Base-by-base conservation (phyloP, 352 stramenopile species). In the Pythium folliculosum region DNA sequence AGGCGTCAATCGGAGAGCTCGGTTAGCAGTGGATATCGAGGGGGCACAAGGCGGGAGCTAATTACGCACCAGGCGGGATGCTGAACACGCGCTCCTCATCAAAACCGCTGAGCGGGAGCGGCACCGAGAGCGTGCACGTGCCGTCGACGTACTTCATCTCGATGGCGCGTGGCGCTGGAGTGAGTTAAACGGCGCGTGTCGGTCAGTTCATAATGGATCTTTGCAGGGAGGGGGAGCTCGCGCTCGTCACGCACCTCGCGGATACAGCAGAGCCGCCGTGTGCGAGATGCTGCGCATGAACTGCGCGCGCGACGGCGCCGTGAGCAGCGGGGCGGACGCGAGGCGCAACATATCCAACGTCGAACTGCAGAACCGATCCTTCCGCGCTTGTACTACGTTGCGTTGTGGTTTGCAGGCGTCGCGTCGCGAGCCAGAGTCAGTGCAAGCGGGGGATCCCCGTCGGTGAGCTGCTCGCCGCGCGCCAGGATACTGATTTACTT, bases 111-210 rank as follows among this genome's bases (percentile, higher is more conserved):
- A 93, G 77, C n/a, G 85, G 85, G 30, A 94, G 65, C 10, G 86
- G 86, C 54, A 94, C 77, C 43, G 86, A 84, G 37, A 94, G 63
- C 21, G 82, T 90, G 58, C 86, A 92, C 35, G 79, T 82, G 35
- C 82, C 86, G 54, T 94, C 82, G 59, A 84, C 78, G 54, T 94
- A 94, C 72, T 90, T 91, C 53, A 94, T 82, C 71, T 92, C 86
- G 10, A 94, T 75, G 14, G 84, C 80, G 12, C 68, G 61, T 9
- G 56, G 61, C 19, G 44, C 68, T 74, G 45, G 38, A 52, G 3
- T 9, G 32, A 47, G 17, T 25, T 16, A 60, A 37, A 37, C 17
- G 5, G 60, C 23, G 38, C 1, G 14, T n/a, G 17, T 47, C 5
- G 38, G 9, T 9, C 35, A 16, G 1, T 16, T 40, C 35, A 40